Evolutionary conservation across 2,329 filamentous ascomycete genomes (phyloP), one percentile per base, ranked within the genome.

Genomic region (Fusarium redolens): DNA sequence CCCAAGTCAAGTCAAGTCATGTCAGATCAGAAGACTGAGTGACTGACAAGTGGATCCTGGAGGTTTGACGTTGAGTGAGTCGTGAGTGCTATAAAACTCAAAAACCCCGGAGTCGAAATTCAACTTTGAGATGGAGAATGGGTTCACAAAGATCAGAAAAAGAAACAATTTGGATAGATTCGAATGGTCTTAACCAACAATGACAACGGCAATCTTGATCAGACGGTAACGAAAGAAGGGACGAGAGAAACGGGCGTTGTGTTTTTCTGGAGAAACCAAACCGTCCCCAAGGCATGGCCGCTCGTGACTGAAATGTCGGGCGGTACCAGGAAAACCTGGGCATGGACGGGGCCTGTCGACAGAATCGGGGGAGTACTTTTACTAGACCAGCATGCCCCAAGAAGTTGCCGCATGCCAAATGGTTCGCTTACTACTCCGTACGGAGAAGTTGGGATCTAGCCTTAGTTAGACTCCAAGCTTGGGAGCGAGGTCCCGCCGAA

Each of bases 401-500:
- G 70, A 68, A 74, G 65, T 57, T 71, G 60, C 65, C 61, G 75
- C 69, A 75, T 71, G 74, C 70, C 71, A 77, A 77, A 76, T 77
- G 75, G 74, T 57, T 77, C 75, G 75, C 75, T 77, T 77, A 73
- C 71, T 76, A 54, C 72, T 73, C 70, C 70, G 61, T 72, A 72
- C 56, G 71, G 73, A 71, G 74, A 71, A 75, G 73, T 64, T 55
- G 68, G 57, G 67, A 66, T 70, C 67, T 78, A 77, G 74, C 64
- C 68, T 61, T 63, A 68, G 72, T 70, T 78, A 75, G 74, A 69
- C 65, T 55, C 50, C 54, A 73, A 64, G 67, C 68, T 75, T 75
- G 67, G 31, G 72, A 77, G 75, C 76, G 73, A 78, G 72, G 76
- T 78, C 76, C 76, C 76, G 76, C 76, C 76, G 76, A 78, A 66